Percentiles rank a stretch among this genome's conserved stretches.
Evolutionary conservation across 768 basidiomycete genomes (phyloP).

Genomic region (Lanmaoa rubissima): DNA sequence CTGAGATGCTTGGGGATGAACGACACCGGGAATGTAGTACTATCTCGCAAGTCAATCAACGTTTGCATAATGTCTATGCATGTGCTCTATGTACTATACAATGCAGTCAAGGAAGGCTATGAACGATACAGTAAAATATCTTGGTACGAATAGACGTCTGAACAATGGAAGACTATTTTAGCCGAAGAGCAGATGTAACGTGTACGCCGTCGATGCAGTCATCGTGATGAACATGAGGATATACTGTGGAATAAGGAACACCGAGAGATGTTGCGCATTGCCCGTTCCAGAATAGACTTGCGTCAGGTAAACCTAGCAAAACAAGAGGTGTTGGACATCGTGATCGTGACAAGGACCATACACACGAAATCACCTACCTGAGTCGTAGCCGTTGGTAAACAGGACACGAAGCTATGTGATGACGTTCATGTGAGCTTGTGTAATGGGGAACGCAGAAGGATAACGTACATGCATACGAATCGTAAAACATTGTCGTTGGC

Average conservation of each 20-base stretch:
- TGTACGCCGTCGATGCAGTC: slow-evolving; percentile 37
- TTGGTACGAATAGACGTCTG: background rate
- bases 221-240: slow-evolving; percentile 39
- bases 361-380: slow-evolving; percentile 38
- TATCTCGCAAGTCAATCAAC: no score
- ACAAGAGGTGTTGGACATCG: background rate
- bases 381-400: slow-evolving; percentile 58
- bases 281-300: slow-evolving; percentile 69
- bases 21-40: no score
- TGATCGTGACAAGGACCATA: background rate
- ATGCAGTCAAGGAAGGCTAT: background rate
- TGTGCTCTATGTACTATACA: background rate
- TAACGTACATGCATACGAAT: slow-evolving; percentile 66
- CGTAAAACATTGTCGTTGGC: slow-evolving; percentile 55
- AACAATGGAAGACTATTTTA: background rate
- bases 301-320: slow-evolving; percentile 53
- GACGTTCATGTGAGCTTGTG: background rate
- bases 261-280: slow-evolving; percentile 55
- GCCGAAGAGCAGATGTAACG: slow-evolving; percentile 37
- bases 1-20: no score
- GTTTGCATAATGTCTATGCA: no score
- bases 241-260: slow-evolving; percentile 62
- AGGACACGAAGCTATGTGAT: slow-evolving; percentile 50
- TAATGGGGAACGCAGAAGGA: background rate
- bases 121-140: background rate